phyloP scores from a whole-genome alignment of 2,329 filamentous ascomycete species.

The Phoma herbarum region DNA sequence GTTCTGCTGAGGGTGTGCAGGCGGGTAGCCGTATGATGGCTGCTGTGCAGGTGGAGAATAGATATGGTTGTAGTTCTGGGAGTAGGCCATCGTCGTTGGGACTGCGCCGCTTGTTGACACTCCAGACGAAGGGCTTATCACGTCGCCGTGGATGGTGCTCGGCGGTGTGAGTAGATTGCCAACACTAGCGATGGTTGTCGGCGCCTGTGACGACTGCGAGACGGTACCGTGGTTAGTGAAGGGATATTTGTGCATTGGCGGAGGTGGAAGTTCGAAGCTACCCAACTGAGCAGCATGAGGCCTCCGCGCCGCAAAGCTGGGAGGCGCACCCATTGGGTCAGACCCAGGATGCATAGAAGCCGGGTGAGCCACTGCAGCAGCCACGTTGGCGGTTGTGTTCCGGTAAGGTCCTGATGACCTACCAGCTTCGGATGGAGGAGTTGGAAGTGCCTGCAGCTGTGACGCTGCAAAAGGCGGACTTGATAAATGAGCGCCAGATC shows the following conservation, averaged over 20 bases:
- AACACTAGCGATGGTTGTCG: conserved; percentile 60
- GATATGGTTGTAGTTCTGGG: conserved; percentile 68
- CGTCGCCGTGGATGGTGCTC: conserved; percentile 67
- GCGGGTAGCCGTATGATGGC: conserved; percentile 62
- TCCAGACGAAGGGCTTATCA: conserved; percentile 68
- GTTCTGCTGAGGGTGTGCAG: conserved; percentile 46
- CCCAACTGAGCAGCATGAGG: conserved; percentile 74
- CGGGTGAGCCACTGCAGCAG: conserved; percentile 67
- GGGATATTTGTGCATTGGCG: conserved; percentile 65
- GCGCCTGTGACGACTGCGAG: conserved; percentile 58
- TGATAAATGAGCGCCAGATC: conserved; percentile 54
- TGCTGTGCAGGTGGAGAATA: conserved; percentile 65
- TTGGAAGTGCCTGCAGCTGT: conserved; percentile 52
- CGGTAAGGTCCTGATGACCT: conserved; percentile 53
- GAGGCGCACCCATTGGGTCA: conserved; percentile 67
- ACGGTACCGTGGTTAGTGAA: conserved; percentile 50
- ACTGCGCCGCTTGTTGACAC: conserved; percentile 67
- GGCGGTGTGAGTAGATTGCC: conserved; percentile 71
- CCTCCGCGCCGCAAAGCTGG: conserved; percentile 75
- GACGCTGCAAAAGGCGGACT: conserved; percentile 50
- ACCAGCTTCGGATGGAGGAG: conserved; percentile 53
- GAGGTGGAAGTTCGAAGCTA: conserved; percentile 71
- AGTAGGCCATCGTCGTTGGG: conserved; percentile 66
- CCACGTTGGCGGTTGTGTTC: conserved; percentile 66
- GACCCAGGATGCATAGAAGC: conserved; percentile 69